Conservation (phyloP, 192 early-diverging fungal species). For the Coemansia sp. region DNA sequence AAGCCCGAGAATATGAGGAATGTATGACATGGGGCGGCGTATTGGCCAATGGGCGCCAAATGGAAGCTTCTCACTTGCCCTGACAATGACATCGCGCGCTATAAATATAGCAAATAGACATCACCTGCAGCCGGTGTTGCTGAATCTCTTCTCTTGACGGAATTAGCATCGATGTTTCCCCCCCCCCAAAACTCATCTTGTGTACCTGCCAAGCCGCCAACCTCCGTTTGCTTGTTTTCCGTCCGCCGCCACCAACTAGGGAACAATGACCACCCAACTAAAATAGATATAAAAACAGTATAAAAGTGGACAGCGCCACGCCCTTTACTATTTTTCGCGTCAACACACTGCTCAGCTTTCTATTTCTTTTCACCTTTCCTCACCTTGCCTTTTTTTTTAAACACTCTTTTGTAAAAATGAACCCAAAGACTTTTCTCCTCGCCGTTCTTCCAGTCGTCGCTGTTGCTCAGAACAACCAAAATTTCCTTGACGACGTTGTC, state of each 20-base stretch:
- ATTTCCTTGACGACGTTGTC: conserved; percentile 26
- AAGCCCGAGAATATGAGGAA: neutral
- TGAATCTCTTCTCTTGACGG: neutral
- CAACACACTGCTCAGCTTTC: neutral
- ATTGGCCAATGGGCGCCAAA: neutral
- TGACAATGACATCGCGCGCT: neutral
- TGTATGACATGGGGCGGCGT: neutral
- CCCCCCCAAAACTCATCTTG: neutral
- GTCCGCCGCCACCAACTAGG: neutral
- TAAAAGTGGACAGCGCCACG: neutral
- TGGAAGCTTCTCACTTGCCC: neutral
- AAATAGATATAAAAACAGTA: neutral
- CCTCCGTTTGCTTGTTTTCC: conserved; percentile 12
- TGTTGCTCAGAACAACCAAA: conserved; percentile 28
- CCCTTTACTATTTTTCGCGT: neutral
- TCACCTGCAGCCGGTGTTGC: neutral
- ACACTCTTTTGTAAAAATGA: conserved; percentile 13
- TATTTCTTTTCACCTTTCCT: neutral
- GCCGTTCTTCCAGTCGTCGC: conserved; percentile 22
- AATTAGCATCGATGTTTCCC: too few relatives aligned
- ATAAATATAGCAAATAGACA: conserved; percentile 4
- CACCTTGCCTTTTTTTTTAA: neutral
- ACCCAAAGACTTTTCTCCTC: conserved; percentile 23
- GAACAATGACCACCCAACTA: neutral
- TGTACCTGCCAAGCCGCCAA: neutral